Conservation (phyloP, 169 alveolate species). For the Plasmodium coatneyi region DNA sequence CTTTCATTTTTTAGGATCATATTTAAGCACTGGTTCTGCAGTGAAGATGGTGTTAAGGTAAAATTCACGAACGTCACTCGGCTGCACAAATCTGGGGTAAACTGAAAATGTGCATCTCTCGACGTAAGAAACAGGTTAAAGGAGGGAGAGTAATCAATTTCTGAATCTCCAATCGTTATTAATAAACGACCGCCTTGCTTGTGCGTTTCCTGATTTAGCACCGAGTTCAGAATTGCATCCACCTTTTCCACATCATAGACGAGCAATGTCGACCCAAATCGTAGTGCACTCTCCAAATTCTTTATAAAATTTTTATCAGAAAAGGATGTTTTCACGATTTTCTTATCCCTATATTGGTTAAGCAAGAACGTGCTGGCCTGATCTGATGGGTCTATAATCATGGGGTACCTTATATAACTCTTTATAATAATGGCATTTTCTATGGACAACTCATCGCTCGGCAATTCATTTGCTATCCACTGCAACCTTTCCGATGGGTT, state of each 20-base stretch:
- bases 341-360: constrained; percentile 88
- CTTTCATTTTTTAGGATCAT: constrained; percentile 94
- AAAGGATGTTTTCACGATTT: constrained; percentile 89
- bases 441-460: constrained; percentile 96
- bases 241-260: constrained; percentile 96
- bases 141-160: constrained; percentile 95
- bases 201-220: constrained; percentile 96
- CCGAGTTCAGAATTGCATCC: constrained; percentile 85
- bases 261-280: constrained; percentile 96
- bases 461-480: constrained; percentile 91
- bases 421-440: constrained; percentile 96
- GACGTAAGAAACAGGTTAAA: constrained; percentile 96
- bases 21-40: constrained; percentile 94
- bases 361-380: constrained; percentile 83
- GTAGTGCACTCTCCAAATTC: constrained; percentile 93
- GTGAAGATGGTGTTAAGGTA: constrained; percentile 96
- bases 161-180: constrained; percentile 97
- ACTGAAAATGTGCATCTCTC: constrained; percentile 94
- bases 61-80: constrained; percentile 97
- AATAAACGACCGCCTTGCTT: constrained; percentile 96
- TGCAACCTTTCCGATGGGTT: constrained; percentile 93
- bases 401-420: constrained; percentile 93
- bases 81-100: constrained; percentile 97
- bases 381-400: constrained; percentile 97
- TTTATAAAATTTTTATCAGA: constrained; percentile 93